These are phyloP conservation scores for Hansenula anomala DNA, from an alignment of 1,139 yeast species.

Conservation along the genomic window DNA sequence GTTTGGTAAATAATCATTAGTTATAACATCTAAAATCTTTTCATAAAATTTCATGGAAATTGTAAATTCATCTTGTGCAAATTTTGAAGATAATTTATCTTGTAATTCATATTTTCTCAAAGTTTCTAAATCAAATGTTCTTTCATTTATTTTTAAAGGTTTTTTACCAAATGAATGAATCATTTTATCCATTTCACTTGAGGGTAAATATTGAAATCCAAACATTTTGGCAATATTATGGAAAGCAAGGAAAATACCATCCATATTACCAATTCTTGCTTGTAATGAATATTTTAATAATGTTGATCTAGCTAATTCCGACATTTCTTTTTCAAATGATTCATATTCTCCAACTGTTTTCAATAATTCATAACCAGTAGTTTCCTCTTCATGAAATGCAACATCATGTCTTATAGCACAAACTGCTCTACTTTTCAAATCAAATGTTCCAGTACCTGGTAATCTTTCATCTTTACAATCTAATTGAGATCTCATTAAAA, in stretches of 20 bases:
- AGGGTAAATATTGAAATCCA: conserved; percentile 87
- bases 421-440: conserved; percentile 87
- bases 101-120: conserved; percentile 6
- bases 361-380: conserved; percentile 62
- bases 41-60: conserved; percentile 57
- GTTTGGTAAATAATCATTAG: conserved; percentile 20
- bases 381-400: conserved; percentile 45
- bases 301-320: conserved; percentile 71
- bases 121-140: not conserved
- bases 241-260: conserved; percentile 88
- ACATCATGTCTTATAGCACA: conserved; percentile 80
- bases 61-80: conserved; percentile 73
- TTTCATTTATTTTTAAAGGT: not conserved
- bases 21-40: conserved; percentile 40
- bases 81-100: conserved; percentile 34
- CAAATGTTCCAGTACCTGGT: conserved; percentile 92
- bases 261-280: conserved; percentile 95
- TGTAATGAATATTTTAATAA: conserved; percentile 83
- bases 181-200: conserved; percentile 62
- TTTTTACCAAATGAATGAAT: conserved; percentile 38
- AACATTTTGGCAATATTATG: conserved; percentile 79
- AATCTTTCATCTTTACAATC: conserved; percentile 75
- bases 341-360: conserved; percentile 61
- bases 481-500: conserved; percentile 84
- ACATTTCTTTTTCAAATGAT: conserved; percentile 74